Conservation (phyloP, 1,284 basidiomycete species). For the Lentinula novae-zelandiae region DNA sequence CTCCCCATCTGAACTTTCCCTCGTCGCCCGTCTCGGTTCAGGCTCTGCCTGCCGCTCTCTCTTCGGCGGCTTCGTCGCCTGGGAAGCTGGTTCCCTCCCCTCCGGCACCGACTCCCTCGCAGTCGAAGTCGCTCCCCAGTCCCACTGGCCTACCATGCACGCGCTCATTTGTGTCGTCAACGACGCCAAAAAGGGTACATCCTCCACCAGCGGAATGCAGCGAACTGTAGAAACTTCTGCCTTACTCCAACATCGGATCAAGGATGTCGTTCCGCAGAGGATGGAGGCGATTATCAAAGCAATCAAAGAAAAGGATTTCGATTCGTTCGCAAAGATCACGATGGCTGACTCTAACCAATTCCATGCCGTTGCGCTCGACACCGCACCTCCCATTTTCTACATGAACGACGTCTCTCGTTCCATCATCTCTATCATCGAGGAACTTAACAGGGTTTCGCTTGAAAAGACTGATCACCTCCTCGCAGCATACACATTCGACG, state of each 20-base stretch:
- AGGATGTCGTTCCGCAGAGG: slow-evolving; percentile 80
- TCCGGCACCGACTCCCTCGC: slow-evolving; percentile 89
- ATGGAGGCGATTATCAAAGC: slow-evolving; percentile 84
- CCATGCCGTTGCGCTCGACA: slow-evolving; percentile 97
- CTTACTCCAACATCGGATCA: slow-evolving; percentile 88
- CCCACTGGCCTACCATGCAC: slow-evolving; percentile 94
- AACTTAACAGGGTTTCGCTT: slow-evolving; percentile 86
- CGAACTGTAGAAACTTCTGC: slow-evolving; percentile 90
- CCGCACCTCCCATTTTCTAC: slow-evolving; percentile 97
- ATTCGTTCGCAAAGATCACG: slow-evolving; percentile 85
- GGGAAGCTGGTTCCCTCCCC: slow-evolving; percentile 73
- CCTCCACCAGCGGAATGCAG: slow-evolving; percentile 96
- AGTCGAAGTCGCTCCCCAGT: slow-evolving; percentile 80
- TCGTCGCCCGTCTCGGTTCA: slow-evolving; percentile 95
- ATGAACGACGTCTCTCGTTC: slow-evolving; percentile 94
- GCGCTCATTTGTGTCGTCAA: slow-evolving; percentile 97
- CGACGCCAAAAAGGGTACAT: slow-evolving; percentile 96
- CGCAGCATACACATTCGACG: slow-evolving; percentile 98
- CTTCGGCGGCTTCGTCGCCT: slow-evolving; percentile 96
- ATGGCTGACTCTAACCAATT: slow-evolving; percentile 99
- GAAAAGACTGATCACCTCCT: slow-evolving; percentile 62
- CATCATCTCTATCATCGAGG: slow-evolving; percentile 85
- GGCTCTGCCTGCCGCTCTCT: slow-evolving; percentile 98
- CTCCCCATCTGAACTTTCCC: slow-evolving; percentile 79
- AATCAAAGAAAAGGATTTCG: slow-evolving; percentile 82